Base-by-base conservation (phyloP, 306 rosid genomes). In the Glycine soja region DNA sequence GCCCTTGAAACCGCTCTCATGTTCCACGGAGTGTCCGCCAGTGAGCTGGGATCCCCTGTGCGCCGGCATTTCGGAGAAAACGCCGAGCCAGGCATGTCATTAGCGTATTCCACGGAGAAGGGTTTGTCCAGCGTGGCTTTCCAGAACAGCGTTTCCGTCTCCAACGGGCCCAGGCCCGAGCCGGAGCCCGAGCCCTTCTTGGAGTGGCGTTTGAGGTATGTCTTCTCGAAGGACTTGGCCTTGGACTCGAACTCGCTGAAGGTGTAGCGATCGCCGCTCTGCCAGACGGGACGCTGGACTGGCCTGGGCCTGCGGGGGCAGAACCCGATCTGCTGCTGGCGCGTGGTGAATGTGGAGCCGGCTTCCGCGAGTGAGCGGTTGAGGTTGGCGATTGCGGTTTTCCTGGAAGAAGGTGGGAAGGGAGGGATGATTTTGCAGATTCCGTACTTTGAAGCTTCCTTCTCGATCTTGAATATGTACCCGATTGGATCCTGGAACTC, bases 281-380 rank as follows among this genome's bases (percentile, higher is more conserved):
- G 88, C 99, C 99, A 96, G 19, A 96, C 99, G 4, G 99, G 94
- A 3, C 97, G 77, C 81, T 90, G 89, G 2, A 93, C 98, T 4
- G 99, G 98, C 0, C 97, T 80, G 0, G 90, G 82, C 42, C 79
- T 88, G 14, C 99, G 81, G 18, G 99, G 99, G 81, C 98, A 96
- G 74, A 96, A 96, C 78, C 99, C 99, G 98, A 96, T 93, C 98
- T 96, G 99, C 77, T 96, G 98, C 87, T 93, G 98, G 63, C 99
- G 91, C n/a, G 99, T 96, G 7, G 97, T 90, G 97, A 96, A 96
- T 88, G 98, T 88, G 74, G 97, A 57, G 16, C 62, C 78, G 3
- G 58, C 7, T 16, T 9, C 72, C 0, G 57, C 36, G 4, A 93
- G 88, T 0, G 97, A 92, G 71, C 83, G 86, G 86, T 89, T 90